These are phyloP conservation scores for Cicer bijugum DNA, from an alignment of 306 rosid genomes.

Conservation along the genomic window DNA sequence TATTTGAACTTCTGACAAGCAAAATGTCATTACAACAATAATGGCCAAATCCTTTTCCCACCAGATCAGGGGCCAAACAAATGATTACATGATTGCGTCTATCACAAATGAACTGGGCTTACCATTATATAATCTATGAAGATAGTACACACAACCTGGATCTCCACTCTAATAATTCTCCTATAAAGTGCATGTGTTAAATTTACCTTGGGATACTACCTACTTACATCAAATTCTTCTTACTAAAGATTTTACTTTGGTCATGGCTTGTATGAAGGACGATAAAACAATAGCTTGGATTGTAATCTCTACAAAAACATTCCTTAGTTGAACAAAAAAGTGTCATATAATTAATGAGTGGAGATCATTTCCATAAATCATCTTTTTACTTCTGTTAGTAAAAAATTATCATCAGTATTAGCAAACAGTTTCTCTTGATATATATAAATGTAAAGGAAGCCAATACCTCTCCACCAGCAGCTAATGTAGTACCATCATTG, in stretches of 20 bases:
- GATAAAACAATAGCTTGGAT: constrained; percentile 25
- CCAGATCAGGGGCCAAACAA: constrained; percentile 7
- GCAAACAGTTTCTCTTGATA: neutral
- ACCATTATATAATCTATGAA: constrained; percentile 6
- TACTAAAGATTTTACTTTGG: neutral
- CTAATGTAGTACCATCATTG: constrained; percentile 73
- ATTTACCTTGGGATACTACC: constrained; percentile 19
- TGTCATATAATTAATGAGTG: constrained; percentile 14
- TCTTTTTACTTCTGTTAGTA: constrained; percentile 16
- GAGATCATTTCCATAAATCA: constrained; percentile 11
- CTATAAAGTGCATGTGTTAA: constrained; percentile 32
- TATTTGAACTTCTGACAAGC: constrained; percentile 12
- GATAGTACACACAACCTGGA: constrained; percentile 17
- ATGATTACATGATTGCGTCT: constrained; percentile 32
- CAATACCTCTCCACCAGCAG: constrained; percentile 87
- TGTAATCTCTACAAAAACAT: constrained; percentile 17
- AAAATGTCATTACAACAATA: constrained; percentile 24
- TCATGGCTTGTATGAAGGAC: neutral
- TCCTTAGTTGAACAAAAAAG: constrained; percentile 28
- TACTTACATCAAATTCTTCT: constrained; percentile 14
- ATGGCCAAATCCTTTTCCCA: neutral
- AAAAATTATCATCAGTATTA: constrained; percentile 32
- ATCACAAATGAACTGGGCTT: constrained; percentile 4
- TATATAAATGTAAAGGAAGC: constrained; percentile 36
- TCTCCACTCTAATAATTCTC: constrained; percentile 15